Evolutionary conservation across 768 basidiomycete species (phyloP).

Genomic region (Paxillus ammoniavirescens): DNA sequence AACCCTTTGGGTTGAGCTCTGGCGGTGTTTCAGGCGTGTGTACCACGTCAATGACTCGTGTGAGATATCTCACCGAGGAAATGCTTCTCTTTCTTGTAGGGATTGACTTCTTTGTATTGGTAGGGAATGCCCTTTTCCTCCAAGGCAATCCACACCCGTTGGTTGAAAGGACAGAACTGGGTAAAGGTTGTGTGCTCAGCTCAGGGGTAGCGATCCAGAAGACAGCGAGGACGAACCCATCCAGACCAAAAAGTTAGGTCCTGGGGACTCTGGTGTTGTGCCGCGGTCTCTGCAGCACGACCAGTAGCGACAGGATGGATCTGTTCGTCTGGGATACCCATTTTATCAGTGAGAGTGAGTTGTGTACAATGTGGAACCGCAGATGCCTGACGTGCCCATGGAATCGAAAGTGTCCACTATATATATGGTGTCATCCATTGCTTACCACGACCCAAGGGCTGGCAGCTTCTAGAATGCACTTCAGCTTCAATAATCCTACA

Average conservation of each 20-base stretch:
- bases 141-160: constrained; percentile 63
- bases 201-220: background rate
- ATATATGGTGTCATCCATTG: no score
- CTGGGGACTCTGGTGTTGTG: constrained; percentile 48
- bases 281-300: constrained; percentile 48
- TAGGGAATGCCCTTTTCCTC: constrained; percentile 68
- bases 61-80: constrained; percentile 43
- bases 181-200: background rate
- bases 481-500: no score
- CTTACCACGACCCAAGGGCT: no score
- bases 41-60: background rate
- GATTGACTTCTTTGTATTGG: constrained; percentile 66
- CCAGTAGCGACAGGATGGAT: constrained; percentile 62
- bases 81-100: constrained; percentile 64
- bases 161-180: constrained; percentile 57
- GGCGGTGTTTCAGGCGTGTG: background rate
- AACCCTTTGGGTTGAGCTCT: constrained; percentile 66
- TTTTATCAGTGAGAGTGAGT: constrained; percentile 10
- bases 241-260: constrained; percentile 59
- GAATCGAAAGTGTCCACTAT: no score
- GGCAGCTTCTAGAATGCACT: no score
- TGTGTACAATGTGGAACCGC: background rate
- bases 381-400: no score
- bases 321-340: constrained; percentile 48
- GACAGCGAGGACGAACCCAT: constrained; percentile 41